A percentile compares a stretch with the other conserved stretches of the same genome.
phyloP scores from a whole-genome alignment of 2,329 filamentous ascomycete genomes.

The Endocalyx cinctus region DNA sequence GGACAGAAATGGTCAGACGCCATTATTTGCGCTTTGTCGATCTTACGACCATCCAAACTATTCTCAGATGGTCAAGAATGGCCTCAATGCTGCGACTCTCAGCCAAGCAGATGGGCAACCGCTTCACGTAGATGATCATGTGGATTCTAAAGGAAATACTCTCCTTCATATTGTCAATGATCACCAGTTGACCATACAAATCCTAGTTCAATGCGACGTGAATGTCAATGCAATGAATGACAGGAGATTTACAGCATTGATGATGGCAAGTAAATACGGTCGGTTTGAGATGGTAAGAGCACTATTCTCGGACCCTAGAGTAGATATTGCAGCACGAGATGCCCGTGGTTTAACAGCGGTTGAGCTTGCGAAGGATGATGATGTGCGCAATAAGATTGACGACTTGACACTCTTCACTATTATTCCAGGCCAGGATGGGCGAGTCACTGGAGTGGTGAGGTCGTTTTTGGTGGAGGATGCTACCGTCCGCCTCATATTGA shows the following conservation, averaged over 20 bases:
- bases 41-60: constrained; percentile 94
- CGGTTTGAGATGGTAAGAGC: constrained; percentile 87
- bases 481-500: constrained; percentile 86
- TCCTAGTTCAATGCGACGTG: constrained; percentile 83
- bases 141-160: constrained; percentile 90
- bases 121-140: constrained; percentile 88
- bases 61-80: constrained; percentile 78
- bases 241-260: constrained; percentile 88
- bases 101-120: constrained; percentile 73
- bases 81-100: constrained; percentile 66
- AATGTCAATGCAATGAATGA: constrained; percentile 95
- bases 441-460: constrained; percentile 87
- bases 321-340: constrained; percentile 81
- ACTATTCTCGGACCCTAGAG: constrained; percentile 80
- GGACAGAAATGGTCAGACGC: constrained; percentile 97
- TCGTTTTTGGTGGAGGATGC: constrained; percentile 98
- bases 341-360: constrained; percentile 86
- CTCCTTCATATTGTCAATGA: constrained; percentile 95
- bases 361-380: constrained; percentile 95
- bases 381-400: constrained; percentile 93
- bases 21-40: constrained; percentile 87
- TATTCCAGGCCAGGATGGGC: constrained; percentile 65
- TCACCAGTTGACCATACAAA: constrained; percentile 65
- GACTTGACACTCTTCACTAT: constrained; percentile 82
- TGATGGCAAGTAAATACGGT: constrained; percentile 98